Evolutionary conservation across 106 monocot species (phyloP).

Genomic region (Dendrobium nobile): DNA sequence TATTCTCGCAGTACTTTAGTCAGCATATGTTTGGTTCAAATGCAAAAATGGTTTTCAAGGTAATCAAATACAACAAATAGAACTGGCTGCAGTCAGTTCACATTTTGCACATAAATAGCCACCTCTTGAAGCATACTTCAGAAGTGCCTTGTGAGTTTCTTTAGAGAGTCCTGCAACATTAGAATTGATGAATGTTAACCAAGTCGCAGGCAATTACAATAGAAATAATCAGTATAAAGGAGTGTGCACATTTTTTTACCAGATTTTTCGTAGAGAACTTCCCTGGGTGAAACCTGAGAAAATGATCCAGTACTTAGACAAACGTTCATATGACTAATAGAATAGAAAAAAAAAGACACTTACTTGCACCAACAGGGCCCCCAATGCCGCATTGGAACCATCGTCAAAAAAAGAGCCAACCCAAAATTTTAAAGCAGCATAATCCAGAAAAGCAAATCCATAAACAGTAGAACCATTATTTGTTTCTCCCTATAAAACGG

Average conservation of each 20-base stretch:
- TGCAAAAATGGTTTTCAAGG: neutral
- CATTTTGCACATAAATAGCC: neutral
- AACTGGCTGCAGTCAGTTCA: neutral
- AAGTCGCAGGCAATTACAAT: neutral
- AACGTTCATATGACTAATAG: neutral
- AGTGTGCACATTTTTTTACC: conserved; percentile 22
- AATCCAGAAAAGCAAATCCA: conserved; percentile 94
- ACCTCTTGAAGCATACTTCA: conserved; percentile 84
- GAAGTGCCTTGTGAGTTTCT: conserved; percentile 57
- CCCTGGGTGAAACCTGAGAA: conserved; percentile 83
- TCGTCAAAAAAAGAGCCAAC: conserved; percentile 79
- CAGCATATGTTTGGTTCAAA: neutral
- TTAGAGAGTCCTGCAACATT: conserved; percentile 64
- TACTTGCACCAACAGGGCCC: conserved; percentile 90
- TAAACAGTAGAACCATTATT: conserved; percentile 38
- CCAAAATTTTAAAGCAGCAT: conserved; percentile 83
- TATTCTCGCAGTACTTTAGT: neutral
- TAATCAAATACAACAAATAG: neutral
- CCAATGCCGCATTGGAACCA: conserved; percentile 67
- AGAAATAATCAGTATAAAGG: neutral
- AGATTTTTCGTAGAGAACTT: conserved; percentile 78
- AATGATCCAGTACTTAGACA: neutral
- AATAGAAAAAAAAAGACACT: conserved; percentile 4
- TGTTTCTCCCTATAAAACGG: neutral
- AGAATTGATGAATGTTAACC: conserved; percentile 10